phyloP scores from a whole-genome alignment of 2,329 filamentous ascomycete genomes.

The Sclerotiophoma versabilis region DNA sequence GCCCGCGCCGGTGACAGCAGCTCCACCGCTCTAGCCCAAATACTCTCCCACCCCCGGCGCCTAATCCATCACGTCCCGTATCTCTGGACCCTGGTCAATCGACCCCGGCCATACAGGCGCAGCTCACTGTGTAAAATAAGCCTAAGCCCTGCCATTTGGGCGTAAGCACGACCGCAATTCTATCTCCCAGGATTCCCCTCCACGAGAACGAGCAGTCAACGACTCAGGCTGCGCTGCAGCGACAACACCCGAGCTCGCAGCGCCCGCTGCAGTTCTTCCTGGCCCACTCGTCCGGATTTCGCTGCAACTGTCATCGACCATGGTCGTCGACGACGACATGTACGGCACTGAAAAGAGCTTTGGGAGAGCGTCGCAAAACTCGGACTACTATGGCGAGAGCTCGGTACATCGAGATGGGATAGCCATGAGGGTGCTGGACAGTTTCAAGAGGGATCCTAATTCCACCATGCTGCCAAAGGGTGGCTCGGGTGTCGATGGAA shows the following conservation, averaged over 20 bases:
- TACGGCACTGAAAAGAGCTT: conserved; percentile 51
- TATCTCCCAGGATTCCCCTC: conserved; percentile 5
- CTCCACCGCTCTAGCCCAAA: conserved; percentile 12
- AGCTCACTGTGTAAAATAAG: conserved; percentile 9
- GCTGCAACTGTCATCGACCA: conserved; percentile 17
- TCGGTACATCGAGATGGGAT: conserved; percentile 42
- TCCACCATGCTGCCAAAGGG: conserved; percentile 57
- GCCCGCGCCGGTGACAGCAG: conserved; percentile 4
- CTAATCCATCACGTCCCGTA: conserved; percentile 12
- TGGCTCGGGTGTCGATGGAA: conserved; percentile 59
- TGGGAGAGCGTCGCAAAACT: conserved; percentile 44
- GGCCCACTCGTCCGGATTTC: not conserved
- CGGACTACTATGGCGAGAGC: conserved; percentile 50
- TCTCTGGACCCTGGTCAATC: conserved; percentile 12
- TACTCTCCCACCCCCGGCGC: conserved; percentile 5
- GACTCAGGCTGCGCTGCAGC: conserved; percentile 20
- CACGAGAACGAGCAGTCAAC: conserved; percentile 10
- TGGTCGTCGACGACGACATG: conserved; percentile 46
- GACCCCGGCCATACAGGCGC: conserved; percentile 2
- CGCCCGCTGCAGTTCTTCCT: conserved; percentile 24
- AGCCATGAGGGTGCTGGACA: conserved; percentile 53
- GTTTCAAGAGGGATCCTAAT: conserved; percentile 50
- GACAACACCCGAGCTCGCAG: conserved; percentile 29
- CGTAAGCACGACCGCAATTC: conserved; percentile 7
- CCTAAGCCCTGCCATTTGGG: conserved; percentile 13